Percentiles rank a stretch among this genome's conserved stretches.
Evolutionary conservation across 768 basidiomycete species (phyloP).

Genomic region (Guyanaporus albipodus): DNA sequence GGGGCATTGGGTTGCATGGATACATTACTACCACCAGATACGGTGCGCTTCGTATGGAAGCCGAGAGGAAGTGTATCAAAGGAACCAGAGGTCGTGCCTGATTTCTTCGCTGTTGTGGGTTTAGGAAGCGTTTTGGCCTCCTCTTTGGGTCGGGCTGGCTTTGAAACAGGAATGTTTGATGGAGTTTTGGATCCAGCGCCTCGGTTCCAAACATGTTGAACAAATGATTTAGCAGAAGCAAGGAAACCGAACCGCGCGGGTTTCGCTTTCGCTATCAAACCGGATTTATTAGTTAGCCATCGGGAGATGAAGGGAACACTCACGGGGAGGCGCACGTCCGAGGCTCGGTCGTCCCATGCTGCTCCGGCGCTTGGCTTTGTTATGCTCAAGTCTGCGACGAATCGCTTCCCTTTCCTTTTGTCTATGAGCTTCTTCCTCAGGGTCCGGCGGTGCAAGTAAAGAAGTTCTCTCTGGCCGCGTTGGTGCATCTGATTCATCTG

Average conservation of each 20-base stretch:
- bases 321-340: constrained; percentile 40
- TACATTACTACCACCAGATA: constrained; percentile 14
- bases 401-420: constrained; percentile 55
- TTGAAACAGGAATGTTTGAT: constrained; percentile 28
- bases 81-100: constrained; percentile 15
- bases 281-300: constrained; percentile 8
- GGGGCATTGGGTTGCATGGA: constrained; percentile 2
- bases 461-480: constrained; percentile 34
- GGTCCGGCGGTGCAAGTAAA: constrained; percentile 22
- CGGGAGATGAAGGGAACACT: constrained; percentile 17
- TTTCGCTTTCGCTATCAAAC: constrained; percentile 35
- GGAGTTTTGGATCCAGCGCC: constrained; percentile 34
- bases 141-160: constrained; percentile 16
- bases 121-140: constrained; percentile 13
- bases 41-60: constrained; percentile 16
- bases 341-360: constrained; percentile 50
- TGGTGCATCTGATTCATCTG: constrained; percentile 23
- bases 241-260: constrained; percentile 67
- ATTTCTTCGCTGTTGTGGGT: constrained; percentile 19
- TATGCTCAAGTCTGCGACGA: constrained; percentile 60
- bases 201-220: constrained; percentile 71
- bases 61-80: constrained; percentile 18
- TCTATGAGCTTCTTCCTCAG: constrained; percentile 31
- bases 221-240: constrained; percentile 63
- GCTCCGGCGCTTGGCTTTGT: constrained; percentile 65